Percentiles rank a stretch among this genome's conserved stretches.
phyloP scores from a whole-genome alignment of 179 eudicot species.

The Actinidia arguta region DNA sequence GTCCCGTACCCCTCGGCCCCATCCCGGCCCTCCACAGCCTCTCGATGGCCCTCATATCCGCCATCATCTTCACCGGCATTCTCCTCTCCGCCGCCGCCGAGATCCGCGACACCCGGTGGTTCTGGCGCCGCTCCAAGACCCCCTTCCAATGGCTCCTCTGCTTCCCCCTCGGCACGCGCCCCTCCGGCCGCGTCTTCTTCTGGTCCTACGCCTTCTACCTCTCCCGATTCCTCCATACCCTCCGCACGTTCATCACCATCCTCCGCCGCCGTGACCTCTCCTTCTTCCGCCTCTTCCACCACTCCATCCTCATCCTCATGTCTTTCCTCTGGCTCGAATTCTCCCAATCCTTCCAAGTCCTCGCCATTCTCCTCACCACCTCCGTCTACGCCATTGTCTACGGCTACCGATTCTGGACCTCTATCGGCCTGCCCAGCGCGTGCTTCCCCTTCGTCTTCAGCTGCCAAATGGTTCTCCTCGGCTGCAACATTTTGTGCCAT shows the following conservation, averaged over 20 bases:
- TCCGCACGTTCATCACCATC: slow-evolving; percentile 55
- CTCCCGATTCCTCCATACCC: slow-evolving; percentile 68
- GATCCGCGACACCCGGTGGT: slow-evolving; percentile 67
- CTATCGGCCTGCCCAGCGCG: slow-evolving; percentile 67
- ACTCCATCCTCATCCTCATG: slow-evolving; percentile 61
- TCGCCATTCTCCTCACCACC: slow-evolving; percentile 70
- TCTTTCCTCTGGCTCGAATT: slow-evolving; percentile 90
- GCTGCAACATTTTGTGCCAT: slow-evolving; percentile 69
- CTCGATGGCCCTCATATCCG: slow-evolving; percentile 68
- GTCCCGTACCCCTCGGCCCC: slow-evolving; percentile 72
- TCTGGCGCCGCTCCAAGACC: slow-evolving; percentile 59
- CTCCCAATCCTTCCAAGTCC: slow-evolving; percentile 81
- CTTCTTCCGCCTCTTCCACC: slow-evolving; percentile 56
- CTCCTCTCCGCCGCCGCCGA: slow-evolving; percentile 76
- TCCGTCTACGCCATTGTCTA: slow-evolving; percentile 62
- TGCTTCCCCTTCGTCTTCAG: slow-evolving; percentile 76
- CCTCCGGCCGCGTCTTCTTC: slow-evolving; percentile 92
- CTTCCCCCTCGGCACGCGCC: slow-evolving; percentile 61
- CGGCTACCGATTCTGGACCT: slow-evolving; percentile 90
- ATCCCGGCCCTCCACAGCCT: slow-evolving; percentile 82
- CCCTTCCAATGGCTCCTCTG: slow-evolving; percentile 73
- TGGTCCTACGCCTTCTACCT: slow-evolving; percentile 89
- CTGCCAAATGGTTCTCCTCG: slow-evolving; percentile 69
- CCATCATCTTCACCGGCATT: slow-evolving; percentile 66
- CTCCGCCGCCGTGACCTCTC: slow-evolving; percentile 48